phyloP scores from a whole-genome alignment of 2,329 filamentous ascomycete genomes.

The Tolypocladium nubicola region DNA sequence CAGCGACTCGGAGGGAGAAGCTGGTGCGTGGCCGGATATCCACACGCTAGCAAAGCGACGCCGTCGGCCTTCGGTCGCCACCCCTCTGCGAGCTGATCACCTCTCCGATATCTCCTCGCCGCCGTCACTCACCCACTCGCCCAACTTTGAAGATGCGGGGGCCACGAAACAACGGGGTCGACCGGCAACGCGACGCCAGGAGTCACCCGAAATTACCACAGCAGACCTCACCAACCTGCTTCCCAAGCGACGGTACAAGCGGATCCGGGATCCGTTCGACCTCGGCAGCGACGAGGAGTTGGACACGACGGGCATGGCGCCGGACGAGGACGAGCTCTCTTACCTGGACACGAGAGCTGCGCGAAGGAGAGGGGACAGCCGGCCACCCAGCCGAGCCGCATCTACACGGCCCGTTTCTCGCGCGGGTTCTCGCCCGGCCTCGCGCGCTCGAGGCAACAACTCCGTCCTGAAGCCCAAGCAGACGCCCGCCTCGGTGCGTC shows the following conservation, averaged over 20 bases:
- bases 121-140: constrained; percentile 56
- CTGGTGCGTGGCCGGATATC: constrained; percentile 40
- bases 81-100: constrained; percentile 25
- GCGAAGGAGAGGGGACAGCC: constrained; percentile 23
- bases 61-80: constrained; percentile 24
- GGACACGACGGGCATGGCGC: constrained; percentile 34
- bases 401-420: constrained; percentile 16
- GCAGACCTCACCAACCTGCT: constrained; percentile 43
- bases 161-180: constrained; percentile 17
- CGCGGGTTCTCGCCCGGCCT: constrained; percentile 9
- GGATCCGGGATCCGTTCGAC: constrained; percentile 26
- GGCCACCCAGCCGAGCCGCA: constrained; percentile 15
- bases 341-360: constrained; percentile 27
- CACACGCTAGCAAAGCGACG: constrained; percentile 37
- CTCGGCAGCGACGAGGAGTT: constrained; percentile 35
- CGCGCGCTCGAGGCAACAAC: constrained; percentile 4
- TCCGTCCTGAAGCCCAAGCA: constrained; percentile 15
- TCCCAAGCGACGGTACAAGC: constrained; percentile 38
- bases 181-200: constrained; percentile 19
- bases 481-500: constrained; percentile 9
- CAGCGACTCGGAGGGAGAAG: constrained; percentile 35
- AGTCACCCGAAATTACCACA: constrained; percentile 36
- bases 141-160: constrained; percentile 33
- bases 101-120: constrained; percentile 51
- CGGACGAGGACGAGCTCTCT: constrained; percentile 47